Base-by-base conservation (phyloP, 148 eudicot species). In the Euryodendron excelsum region DNA sequence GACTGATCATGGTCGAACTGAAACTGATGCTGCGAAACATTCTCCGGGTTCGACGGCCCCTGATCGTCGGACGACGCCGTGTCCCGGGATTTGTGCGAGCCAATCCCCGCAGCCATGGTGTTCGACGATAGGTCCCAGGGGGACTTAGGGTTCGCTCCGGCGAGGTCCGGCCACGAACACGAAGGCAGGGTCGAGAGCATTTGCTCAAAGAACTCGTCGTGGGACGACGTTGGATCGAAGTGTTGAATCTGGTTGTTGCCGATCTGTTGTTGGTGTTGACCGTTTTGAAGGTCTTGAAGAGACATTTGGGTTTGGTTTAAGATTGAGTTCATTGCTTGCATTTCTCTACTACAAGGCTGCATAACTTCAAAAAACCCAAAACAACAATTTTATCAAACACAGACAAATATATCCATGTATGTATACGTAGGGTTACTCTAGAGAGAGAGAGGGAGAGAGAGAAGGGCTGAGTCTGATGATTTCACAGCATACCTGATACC, bases 201-300 rank as follows among this genome's bases (percentile, higher is more conserved):
- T 75, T 92, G 97, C 2, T 92, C 89, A n/a, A 92, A 83, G 72
- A 92, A 92, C 66, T 92, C 96, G 20, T 87, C 91, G 64, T 83
- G 88, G 9, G 87, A 64, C 37, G 84, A 52, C 73, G 83, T 23
- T 5, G 79, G 78, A 41, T 86, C 84, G 69, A 80, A 83, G 23
- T n/a, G 31, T 61, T 60, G 73, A 55, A 75, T 69, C 76, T 69
- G 80, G 3, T 59, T 27, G 58, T 17, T 31, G 4, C 17, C 21
- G 65, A 50, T 69, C 75, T 80, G 77, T 2, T 41, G 80, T n/a
- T n/a, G 66, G 17, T 61, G 59, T 23, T 78, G 82, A 23, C 48
- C 56, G 4, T 83, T 41, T 11, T 80, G 77, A 12, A 80, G 74
- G 59, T 74, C 76, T 48, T 74, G 76, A 12, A 75, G 67, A 25